Percentiles rank a stretch among this genome's conserved stretches.
These are phyloP conservation scores for Camellia lanceoleosa DNA, from an alignment of 148 eudicot genomes.

Conservation along the genomic window DNA sequence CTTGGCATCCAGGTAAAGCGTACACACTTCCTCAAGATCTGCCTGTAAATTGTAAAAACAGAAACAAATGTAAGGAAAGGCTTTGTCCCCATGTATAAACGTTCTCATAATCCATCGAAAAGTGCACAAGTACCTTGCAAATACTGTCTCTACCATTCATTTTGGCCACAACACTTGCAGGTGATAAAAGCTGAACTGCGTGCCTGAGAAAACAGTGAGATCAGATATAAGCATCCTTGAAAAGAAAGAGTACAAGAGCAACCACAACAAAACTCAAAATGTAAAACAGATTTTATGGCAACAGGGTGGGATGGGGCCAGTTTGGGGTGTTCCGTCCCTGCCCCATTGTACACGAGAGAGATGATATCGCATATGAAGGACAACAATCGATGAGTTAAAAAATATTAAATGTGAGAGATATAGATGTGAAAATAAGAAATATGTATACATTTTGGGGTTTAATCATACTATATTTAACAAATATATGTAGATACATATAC, in stretches of 20 bases:
- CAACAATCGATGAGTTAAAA: too few species aligned
- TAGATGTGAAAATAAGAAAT: too few species aligned
- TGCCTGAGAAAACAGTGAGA: constrained; percentile 46
- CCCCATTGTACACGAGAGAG: too few species aligned
- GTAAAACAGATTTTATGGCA: neutral
- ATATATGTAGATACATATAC: too few species aligned
- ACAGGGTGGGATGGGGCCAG: too few species aligned
- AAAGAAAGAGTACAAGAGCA: neutral
- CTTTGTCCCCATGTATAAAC: neutral
- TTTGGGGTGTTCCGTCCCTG: too few species aligned
- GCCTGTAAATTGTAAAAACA: constrained; percentile 46
- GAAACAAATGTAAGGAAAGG: neutral
- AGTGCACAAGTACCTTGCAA: constrained; percentile 70
- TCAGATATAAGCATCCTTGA: neutral
- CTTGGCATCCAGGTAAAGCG: constrained; percentile 81
- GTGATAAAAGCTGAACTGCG: constrained; percentile 88
- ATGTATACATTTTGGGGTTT: too few species aligned
- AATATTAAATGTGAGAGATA: too few species aligned
- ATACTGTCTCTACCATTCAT: constrained; percentile 92
- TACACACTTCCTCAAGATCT: constrained; percentile 80
- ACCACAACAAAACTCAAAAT: neutral
- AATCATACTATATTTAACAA: too few species aligned
- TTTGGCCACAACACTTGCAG: constrained; percentile 77
- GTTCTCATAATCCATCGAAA: neutral
- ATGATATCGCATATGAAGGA: too few species aligned